Evolutionary conservation across 1,284 basidiomycete genomes (phyloP).

Genomic region (Ceratobasidium sp.): DNA sequence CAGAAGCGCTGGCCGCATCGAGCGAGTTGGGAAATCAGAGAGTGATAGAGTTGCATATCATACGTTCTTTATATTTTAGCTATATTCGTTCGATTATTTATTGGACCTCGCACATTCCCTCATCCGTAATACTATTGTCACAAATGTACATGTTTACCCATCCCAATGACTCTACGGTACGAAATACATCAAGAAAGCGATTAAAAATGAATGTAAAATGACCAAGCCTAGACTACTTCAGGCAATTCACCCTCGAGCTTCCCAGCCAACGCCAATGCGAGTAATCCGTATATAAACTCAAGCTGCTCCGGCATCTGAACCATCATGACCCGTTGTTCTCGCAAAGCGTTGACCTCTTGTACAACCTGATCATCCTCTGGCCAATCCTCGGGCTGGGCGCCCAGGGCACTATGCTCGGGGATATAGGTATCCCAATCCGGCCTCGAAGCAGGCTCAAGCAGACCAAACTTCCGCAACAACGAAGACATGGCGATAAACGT

Average conservation of each 20-base stretch:
- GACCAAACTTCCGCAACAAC: constrained; percentile 59
- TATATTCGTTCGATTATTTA: background rate
- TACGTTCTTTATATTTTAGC: background rate
- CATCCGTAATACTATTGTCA: constrained; percentile 2
- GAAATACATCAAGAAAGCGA: background rate
- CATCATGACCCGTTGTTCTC: constrained; percentile 84
- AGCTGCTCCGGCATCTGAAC: constrained; percentile 75
- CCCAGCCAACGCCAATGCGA: constrained; percentile 51
- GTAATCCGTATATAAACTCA: constrained; percentile 67
- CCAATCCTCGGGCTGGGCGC: constrained; percentile 56
- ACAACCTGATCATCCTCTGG: constrained; percentile 67
- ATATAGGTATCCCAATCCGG: constrained; percentile 32
- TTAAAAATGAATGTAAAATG: background rate
- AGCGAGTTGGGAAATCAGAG: constrained; percentile 12
- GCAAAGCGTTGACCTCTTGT: constrained; percentile 73
- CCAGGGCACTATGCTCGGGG: constrained; percentile 51
- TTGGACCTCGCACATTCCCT: background rate
- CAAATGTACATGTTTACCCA: background rate
- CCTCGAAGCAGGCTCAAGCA: constrained; percentile 13
- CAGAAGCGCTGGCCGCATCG: constrained; percentile 14
- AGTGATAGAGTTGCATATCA: background rate
- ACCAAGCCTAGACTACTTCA: background rate
- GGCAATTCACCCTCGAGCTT: constrained; percentile 9
- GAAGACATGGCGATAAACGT: constrained; percentile 68
- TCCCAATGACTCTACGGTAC: background rate